Evolutionary conservation across 106 monocot genomes (phyloP).

Genomic region (Alisma plantagoaquatica): DNA sequence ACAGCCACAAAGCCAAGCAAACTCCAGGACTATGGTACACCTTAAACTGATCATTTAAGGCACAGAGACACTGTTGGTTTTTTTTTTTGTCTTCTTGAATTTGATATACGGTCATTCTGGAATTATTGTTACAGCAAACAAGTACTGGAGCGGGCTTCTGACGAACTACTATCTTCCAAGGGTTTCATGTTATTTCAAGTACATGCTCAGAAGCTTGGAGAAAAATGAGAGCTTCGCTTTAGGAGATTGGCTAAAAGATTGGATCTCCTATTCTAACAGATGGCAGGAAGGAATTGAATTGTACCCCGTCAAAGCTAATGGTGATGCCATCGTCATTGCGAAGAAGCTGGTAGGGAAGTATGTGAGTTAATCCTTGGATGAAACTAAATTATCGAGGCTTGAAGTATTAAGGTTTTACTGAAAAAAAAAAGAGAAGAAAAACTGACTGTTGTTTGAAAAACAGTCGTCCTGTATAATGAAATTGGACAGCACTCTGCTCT

Average conservation of each 20-base stretch:
- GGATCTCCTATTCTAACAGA: conserved; percentile 87
- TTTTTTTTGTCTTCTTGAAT: neutral
- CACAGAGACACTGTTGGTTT: too few species aligned
- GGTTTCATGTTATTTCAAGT: conserved; percentile 72
- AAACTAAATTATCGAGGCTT: too few species aligned
- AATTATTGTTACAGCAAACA: conserved; percentile 46
- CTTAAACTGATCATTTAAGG: too few species aligned
- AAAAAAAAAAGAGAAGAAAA: too few species aligned
- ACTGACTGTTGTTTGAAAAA: too few species aligned
- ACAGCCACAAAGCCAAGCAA: conserved; percentile 70
- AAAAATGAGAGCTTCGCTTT: conserved; percentile 36
- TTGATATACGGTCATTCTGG: too few species aligned
- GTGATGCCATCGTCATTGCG: conserved; percentile 64
- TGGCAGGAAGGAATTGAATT: conserved; percentile 65
- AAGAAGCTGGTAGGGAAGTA: conserved; percentile 63
- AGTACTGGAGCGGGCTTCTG: conserved; percentile 89
- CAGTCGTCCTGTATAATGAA: too few species aligned
- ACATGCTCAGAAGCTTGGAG: conserved; percentile 46
- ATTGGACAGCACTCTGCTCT: too few species aligned
- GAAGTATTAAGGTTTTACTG: too few species aligned
- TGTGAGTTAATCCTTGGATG: conserved; percentile 27
- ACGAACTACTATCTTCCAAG: conserved; percentile 79
- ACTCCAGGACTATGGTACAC: conserved; percentile 95
- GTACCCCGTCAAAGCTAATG: conserved; percentile 57
- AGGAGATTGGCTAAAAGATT: conserved; percentile 67